Evolutionary conservation across 1,284 basidiomycete species (phyloP).

Genomic region (Ustilago bromivora): DNA sequence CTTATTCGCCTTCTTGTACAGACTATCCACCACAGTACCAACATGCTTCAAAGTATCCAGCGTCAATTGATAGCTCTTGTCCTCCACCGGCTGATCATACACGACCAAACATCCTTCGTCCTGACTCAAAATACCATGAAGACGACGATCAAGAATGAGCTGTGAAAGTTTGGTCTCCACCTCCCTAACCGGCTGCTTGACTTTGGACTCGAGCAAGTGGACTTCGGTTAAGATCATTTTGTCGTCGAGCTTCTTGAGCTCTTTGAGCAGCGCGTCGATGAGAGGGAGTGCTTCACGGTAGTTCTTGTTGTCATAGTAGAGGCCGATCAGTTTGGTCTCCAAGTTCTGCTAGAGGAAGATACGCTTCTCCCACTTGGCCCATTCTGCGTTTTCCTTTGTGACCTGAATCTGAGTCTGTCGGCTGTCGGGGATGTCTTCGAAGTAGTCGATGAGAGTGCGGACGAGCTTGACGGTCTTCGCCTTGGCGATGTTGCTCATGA

Average conservation of each 20-base stretch:
- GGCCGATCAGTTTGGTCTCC: conserved; percentile 86
- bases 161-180: conserved; percentile 97
- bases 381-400: conserved; percentile 88
- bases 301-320: conserved; percentile 83
- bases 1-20: conserved; percentile 76
- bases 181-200: conserved; percentile 88
- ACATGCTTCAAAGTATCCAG: conserved; percentile 90
- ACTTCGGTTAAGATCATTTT: conserved; percentile 98
- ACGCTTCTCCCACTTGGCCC: conserved; percentile 91
- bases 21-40: conserved; percentile 87
- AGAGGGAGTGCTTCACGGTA: conserved; percentile 84
- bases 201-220: conserved; percentile 89
- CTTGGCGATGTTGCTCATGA: conserved; percentile 95
- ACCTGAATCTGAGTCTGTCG: conserved; percentile 85
- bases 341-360: conserved; percentile 95
- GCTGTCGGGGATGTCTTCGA: conserved; percentile 81
- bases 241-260: conserved; percentile 93
- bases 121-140: conserved; percentile 94
- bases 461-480: conserved; percentile 94
- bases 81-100: conserved; percentile 84
- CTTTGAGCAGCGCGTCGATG: conserved; percentile 86
- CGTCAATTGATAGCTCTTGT: conserved; percentile 85
- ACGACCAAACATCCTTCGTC: conserved; percentile 90
- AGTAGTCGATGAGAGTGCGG: conserved; percentile 90
- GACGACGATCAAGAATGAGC: conserved; percentile 96